Base-by-base conservation (phyloP, 2,329 filamentous ascomycete species). In the Mariannaea elegans region DNA sequence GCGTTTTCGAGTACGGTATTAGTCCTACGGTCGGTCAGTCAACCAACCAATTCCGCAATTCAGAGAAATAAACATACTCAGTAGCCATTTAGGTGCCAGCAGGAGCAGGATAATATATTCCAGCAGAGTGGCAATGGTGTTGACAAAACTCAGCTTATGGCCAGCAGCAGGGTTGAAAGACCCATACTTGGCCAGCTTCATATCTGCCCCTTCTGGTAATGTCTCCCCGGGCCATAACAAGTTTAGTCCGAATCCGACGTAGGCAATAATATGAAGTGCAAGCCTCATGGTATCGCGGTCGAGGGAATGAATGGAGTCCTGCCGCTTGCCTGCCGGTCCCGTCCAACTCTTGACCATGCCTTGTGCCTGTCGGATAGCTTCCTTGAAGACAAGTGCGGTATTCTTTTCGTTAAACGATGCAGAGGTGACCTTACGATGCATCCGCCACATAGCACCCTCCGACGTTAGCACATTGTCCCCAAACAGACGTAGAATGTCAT, bases 341-440 rank as follows among this genome's bases (percentile, higher is more conserved):
- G 84, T 76, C 87, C 88, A 91, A 46, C 81, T 79, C 32, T 76
- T 72, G 27, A 91, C 69, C 84, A 92, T 84, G 12, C 83, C 82
- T 61, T 84, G 77, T 0, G 89, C 84, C 77, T 94, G 90, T 9
- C 69, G 65, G 19, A 90, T 78, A 1, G 84, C 82, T 71, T 91
- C 88, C 8, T 77, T 77, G 74, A 88, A 92, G 2, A 91, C 87
- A 23, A 91, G 73, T 13, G 82, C 80, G 56, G 91, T 89, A 73
- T 92, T 94, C 76, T 84, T 87, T 77, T 94, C 91, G 57, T 89
- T 92, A 75, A 94, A 94, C 4, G 86, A 86, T 1, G 90, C 87
- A 24, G 88, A 85, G 1, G 87, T 90, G 41, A 88, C 83, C 75
- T 90, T 92, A 62, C 91, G 85, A 73, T 94, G 91, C 75, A 85